A percentile compares a stretch with the other conserved stretches of the same genome.
Evolutionary conservation across 495 filamentous ascomycete genomes (phyloP).

Genomic region (Corynascus novoguineensis): DNA sequence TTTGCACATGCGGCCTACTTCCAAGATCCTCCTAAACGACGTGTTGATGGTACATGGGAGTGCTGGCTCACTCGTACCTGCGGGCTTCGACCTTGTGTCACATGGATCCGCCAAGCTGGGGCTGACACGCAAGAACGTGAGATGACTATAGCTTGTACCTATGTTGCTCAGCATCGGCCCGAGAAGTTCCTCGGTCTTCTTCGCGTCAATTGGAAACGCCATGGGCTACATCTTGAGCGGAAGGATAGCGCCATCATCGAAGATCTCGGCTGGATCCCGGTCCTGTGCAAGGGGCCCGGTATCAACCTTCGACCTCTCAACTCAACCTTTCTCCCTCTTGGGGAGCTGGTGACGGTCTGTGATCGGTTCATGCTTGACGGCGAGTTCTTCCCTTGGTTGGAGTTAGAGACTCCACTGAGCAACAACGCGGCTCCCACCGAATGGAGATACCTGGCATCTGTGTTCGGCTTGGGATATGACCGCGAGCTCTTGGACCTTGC

Average conservation of each 20-base stretch:
- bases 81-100: neutral
- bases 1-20: neutral
- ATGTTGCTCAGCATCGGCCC: neutral
- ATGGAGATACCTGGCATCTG: neutral
- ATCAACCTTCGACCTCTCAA: neutral
- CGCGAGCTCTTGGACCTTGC: neutral
- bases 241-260: neutral
- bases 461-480: neutral
- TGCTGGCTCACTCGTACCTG: neutral
- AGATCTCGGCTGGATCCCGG: neutral
- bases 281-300: neutral
- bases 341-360: neutral
- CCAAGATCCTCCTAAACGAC: neutral
- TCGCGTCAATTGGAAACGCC: neutral
- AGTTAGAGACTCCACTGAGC: neutral
- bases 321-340: neutral
- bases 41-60: neutral
- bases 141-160: neutral
- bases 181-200: neutral
- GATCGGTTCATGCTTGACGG: neutral
- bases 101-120: neutral
- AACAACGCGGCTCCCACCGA: neutral
- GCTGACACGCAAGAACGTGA: neutral
- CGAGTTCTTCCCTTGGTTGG: neutral
- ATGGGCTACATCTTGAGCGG: neutral